A percentile compares a stretch with the other conserved stretches of the same genome.
These are phyloP conservation scores for Candolleomyces efflorescens DNA, from an alignment of 768 basidiomycete genomes.

Conservation along the genomic window DNA sequence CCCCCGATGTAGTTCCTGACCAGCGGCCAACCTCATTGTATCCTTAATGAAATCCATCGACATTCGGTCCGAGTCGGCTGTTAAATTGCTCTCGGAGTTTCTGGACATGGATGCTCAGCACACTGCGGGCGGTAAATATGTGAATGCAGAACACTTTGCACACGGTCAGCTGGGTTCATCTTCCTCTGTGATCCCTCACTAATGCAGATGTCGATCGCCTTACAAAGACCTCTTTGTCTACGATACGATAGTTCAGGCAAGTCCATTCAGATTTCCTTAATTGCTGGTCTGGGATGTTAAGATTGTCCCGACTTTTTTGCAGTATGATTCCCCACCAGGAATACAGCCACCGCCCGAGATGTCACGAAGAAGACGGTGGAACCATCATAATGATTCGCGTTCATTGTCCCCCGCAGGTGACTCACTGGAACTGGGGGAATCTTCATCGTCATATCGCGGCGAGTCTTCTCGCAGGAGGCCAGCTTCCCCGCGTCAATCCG, in stretches of 20 bases:
- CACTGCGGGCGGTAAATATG: conserved; percentile 48
- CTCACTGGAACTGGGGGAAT: neutral
- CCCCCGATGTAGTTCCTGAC: conserved; percentile 69
- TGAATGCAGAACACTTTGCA: conserved; percentile 89
- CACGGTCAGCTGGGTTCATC: conserved; percentile 60
- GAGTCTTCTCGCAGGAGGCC: neutral
- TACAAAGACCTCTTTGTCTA: conserved; percentile 81
- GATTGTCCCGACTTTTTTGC: conserved; percentile 6
- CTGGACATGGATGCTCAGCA: conserved; percentile 72
- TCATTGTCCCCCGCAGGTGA: conserved; percentile 16
- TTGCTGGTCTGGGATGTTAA: neutral
- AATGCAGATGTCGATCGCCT: conserved; percentile 54
- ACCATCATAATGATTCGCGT: conserved; percentile 16
- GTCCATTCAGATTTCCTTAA: conserved; percentile 11
- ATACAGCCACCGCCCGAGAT: conserved; percentile 33
- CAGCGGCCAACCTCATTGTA: conserved; percentile 76
- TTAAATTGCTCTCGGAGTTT: conserved; percentile 83
- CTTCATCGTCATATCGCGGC: neutral
- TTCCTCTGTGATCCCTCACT: neutral
- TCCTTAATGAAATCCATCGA: conserved; percentile 92
- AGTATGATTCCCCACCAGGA: conserved; percentile 58
- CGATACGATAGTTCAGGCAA: conserved; percentile 78
- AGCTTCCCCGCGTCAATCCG: neutral
- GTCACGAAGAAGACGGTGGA: conserved; percentile 24
- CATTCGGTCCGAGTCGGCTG: conserved; percentile 84